Conservation (phyloP, 2,329 filamentous ascomycete species). For the Arthrobotrys iridis region DNA sequence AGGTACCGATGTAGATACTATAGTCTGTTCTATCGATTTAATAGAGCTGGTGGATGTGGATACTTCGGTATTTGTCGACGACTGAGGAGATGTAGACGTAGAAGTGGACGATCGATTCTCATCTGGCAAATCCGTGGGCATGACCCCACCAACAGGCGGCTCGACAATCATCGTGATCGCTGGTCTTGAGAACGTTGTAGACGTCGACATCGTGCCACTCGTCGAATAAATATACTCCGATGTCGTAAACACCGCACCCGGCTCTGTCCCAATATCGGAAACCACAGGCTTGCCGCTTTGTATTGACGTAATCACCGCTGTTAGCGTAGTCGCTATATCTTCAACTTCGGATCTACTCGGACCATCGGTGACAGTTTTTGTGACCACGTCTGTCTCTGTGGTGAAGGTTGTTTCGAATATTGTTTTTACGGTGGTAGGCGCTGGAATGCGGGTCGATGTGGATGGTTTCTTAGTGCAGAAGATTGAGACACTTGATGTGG, state of each 20-base stretch:
- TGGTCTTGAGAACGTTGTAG: neutral
- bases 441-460: neutral
- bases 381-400: conserved; percentile 2
- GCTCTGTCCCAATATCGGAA: conserved; percentile 4
- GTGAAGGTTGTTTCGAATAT: conserved; percentile 10
- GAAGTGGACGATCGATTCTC: neutral
- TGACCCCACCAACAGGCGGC: neutral
- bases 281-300: neutral
- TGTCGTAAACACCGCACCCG: neutral
- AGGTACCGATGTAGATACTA: neutral
- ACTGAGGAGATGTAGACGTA: neutral
- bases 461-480: neutral
- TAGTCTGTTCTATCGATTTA: neutral
- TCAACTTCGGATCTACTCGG: neutral
- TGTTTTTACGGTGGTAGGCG: neutral
- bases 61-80: neutral
- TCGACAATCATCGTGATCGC: neutral
- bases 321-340: neutral
- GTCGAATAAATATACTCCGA: neutral
- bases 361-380: neutral
- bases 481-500: neutral
- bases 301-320: neutral
- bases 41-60: neutral
- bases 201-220: neutral
- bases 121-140: neutral